Conservation (phyloP, 208 protist species). For the Trypanosoma congolense region DNA sequence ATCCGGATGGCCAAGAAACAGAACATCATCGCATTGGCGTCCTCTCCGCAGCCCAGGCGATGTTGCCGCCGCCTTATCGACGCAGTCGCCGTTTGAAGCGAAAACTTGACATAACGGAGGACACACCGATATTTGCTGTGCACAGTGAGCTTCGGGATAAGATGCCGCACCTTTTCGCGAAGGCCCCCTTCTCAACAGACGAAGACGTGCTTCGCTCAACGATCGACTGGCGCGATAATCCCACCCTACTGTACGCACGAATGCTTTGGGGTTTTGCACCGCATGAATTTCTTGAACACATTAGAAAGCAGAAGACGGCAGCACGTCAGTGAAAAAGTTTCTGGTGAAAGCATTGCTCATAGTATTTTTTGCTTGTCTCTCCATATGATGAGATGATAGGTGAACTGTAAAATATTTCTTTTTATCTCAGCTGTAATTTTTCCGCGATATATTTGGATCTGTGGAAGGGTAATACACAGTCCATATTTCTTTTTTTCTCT, state of each 20-base stretch:
- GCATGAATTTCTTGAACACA: conserved; percentile 35
- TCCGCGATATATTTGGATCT: too few species aligned
- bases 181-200: conserved; percentile 64
- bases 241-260: conserved; percentile 58
- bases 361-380: too few species aligned
- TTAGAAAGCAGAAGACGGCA: conserved; percentile 18
- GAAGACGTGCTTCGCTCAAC: conserved; percentile 64
- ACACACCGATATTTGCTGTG: conserved; percentile 44
- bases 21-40: conserved; percentile 21
- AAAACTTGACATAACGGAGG: conserved; percentile 34
- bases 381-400: too few species aligned
- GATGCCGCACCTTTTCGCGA: conserved; percentile 26
- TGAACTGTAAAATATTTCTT: too few species aligned
- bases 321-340: too few species aligned
- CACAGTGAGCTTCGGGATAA: conserved; percentile 54
- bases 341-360: too few species aligned
- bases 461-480: too few species aligned
- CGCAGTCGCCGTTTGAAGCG: conserved; percentile 41
- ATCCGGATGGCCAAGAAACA: neutral
- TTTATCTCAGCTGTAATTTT: too few species aligned
- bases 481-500: too few species aligned
- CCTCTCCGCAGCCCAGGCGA: conserved; percentile 38
- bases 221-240: conserved; percentile 57
- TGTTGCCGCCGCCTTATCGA: conserved; percentile 51
- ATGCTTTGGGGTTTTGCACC: conserved; percentile 75